These are phyloP conservation scores for Cryptococcus jaspeensis DNA, from an alignment of 1,284 basidiomycete species.

Conservation along the genomic window DNA sequence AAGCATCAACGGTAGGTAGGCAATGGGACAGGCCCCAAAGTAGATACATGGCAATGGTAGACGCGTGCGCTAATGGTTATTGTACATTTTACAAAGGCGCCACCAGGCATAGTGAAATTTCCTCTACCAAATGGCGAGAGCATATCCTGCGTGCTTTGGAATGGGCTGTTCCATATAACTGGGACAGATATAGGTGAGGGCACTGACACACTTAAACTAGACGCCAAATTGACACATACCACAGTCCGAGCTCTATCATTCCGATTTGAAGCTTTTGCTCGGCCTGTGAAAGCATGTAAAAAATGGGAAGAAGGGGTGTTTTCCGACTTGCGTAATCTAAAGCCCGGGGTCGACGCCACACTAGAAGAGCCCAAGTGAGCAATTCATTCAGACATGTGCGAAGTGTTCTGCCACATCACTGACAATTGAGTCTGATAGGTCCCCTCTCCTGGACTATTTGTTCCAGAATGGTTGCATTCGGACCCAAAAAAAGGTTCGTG, in stretches of 20 bases:
- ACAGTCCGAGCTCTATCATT: slow-evolving; percentile 81
- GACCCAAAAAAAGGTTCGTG: slow-evolving; percentile 94
- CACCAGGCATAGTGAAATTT: slow-evolving; percentile 40
- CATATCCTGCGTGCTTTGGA: slow-evolving; percentile 86
- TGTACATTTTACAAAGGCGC: no score
- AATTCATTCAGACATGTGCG: not conserved
- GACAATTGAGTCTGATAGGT: slow-evolving; percentile 22
- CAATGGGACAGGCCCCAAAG: no score
- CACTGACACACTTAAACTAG: not conserved
- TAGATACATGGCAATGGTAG: no score
- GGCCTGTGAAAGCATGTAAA: slow-evolving; percentile 46
- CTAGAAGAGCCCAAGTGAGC: slow-evolving; percentile 83
- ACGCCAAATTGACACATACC: not conserved
- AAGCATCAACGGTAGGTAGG: no score
- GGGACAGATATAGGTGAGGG: slow-evolving; percentile 64
- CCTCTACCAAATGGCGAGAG: slow-evolving; percentile 78
- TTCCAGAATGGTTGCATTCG: slow-evolving; percentile 94
- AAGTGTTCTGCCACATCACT: not conserved
- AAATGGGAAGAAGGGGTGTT: slow-evolving; percentile 81
- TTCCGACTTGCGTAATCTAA: slow-evolving; percentile 83
- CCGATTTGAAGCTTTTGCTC: slow-evolving; percentile 79
- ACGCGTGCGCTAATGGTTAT: no score
- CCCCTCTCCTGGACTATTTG: slow-evolving; percentile 74
- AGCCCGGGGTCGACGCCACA: slow-evolving; percentile 83
- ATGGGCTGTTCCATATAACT: slow-evolving; percentile 83